Base-by-base conservation (phyloP, 148 eudicot species). In the Heliosperma pusillum region DNA sequence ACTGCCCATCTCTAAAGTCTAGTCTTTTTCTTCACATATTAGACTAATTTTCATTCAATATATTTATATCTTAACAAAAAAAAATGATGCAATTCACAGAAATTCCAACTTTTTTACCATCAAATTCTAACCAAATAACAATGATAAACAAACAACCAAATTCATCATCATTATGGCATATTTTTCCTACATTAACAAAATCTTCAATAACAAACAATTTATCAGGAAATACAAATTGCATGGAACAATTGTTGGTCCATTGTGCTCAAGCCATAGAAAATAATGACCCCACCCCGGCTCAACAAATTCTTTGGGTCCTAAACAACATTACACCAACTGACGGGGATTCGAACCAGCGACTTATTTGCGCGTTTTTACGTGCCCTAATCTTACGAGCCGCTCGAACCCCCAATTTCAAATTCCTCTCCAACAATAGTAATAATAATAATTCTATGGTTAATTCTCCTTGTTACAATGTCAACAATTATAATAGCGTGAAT, bases 231-330 rank as follows among this genome's bases (percentile, higher is more conserved):
- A 85, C 93, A 5, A 92, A 80, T 45, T 95, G 89, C 71, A 90
- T 92, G 93, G 98, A 95, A 40, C 96, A 95, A 69, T 70, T 95
- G 2, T 76, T 95, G 3, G 85, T 95, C 58, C 97, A 90, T 76
- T 95, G 98, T 72, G 98, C 98, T 13, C 82, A 81, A 73, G 98
- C 98, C 11, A 90, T 95, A 16, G 92, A 87, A 16, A 83, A 75
- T 76, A 90, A 88, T 73, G 98, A 95, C 76, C 85, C 95, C 0
- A 95, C 98, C 7, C 81, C 91, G 1, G 84, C 96, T 0, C 98
- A 95, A 16, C 98, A 95, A 70, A 90, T 92, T 72, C 60, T 95
- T 7, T 95, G 98, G 97, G 98, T 95, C 40, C 89, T 95, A 1
- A 90, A 91, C 82, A 95, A 92, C 87, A 86, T 90, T 11, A 92